phyloP scores from a whole-genome alignment of 2,329 filamentous ascomycete genomes.

The Diplocarpon mali region DNA sequence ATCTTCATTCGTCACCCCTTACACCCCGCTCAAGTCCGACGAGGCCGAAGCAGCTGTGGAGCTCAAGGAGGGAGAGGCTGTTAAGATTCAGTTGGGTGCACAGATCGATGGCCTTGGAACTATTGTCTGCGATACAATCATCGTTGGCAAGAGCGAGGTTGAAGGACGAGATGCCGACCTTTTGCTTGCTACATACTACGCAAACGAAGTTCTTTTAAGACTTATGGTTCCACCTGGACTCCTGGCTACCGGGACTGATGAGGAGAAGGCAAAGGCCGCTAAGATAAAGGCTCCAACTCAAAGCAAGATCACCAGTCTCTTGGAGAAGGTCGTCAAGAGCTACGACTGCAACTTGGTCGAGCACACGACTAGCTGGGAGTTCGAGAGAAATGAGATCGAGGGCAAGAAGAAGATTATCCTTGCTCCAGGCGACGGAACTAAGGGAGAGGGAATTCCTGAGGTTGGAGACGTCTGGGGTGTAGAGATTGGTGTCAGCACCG shows the following conservation, averaged over 20 bases:
- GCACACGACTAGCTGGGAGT: constrained; percentile 95
- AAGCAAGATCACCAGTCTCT: constrained; percentile 70
- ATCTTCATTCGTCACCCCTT: constrained; percentile 87
- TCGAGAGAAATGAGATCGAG: constrained; percentile 96
- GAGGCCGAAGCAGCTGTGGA: constrained; percentile 68
- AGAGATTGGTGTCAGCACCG: constrained; percentile 85
- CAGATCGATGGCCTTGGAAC: constrained; percentile 96
- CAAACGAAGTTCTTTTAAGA: constrained; percentile 87
- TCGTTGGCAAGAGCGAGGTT: constrained; percentile 57
- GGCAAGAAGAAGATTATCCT: constrained; percentile 92
- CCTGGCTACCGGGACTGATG: constrained; percentile 70
- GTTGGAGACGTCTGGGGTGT: constrained; percentile 95
- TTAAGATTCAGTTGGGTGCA: constrained; percentile 98
- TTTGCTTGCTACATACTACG: constrained; percentile 82
- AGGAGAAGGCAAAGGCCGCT: constrained; percentile 89
- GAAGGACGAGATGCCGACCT: constrained; percentile 76
- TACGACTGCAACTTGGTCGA: constrained; percentile 92
- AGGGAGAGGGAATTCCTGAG: constrained; percentile 82
- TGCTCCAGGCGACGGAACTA: constrained; percentile 72
- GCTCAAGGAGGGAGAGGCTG: constrained; percentile 73
- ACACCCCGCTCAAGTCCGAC: constrained; percentile 84
- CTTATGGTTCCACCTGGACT: constrained; percentile 87
- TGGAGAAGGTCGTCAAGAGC: constrained; percentile 84
- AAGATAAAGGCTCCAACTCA: constrained; percentile 75
- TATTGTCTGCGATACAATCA: constrained; percentile 87